Percentiles rank a stretch among this genome's conserved stretches.
phyloP scores from a whole-genome alignment of 2,329 filamentous ascomycete species.

The Xylaria sp. region DNA sequence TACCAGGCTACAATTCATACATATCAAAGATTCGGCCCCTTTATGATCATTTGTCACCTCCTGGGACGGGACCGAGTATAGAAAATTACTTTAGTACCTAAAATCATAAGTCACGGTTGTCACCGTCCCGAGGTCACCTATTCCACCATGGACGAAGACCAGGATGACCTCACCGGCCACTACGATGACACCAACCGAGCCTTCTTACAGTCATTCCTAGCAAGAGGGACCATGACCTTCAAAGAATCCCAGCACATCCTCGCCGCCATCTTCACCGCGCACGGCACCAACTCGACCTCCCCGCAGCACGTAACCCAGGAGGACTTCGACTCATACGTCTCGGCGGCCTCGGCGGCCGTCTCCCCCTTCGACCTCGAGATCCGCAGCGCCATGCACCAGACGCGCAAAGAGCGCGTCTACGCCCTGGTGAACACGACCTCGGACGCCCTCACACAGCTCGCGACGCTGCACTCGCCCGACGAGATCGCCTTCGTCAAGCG shows the following conservation, averaged over 20 bases:
- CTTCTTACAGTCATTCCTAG: conserved; percentile 89
- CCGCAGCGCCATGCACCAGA: conserved; percentile 77
- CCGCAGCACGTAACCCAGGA: conserved; percentile 74
- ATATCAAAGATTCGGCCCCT: too few relatives aligned
- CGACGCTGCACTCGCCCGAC: conserved; percentile 81
- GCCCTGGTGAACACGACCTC: conserved; percentile 89
- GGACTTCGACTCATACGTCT: conserved; percentile 75
- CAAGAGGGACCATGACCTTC: conserved; percentile 80
- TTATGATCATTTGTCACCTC: background rate
- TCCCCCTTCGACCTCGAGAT: conserved; percentile 90
- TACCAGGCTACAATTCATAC: background rate
- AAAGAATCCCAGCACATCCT: conserved; percentile 78
- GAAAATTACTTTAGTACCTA: too few relatives aligned
- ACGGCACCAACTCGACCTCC: conserved; percentile 51
- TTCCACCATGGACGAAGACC: conserved; percentile 46
- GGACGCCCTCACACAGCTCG: conserved; percentile 86
- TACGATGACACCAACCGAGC: conserved; percentile 79
- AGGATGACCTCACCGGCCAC: conserved; percentile 49
- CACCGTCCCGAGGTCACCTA: background rate
- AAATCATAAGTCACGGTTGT: background rate
- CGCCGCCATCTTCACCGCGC: conserved; percentile 76
- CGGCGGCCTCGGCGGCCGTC: conserved; percentile 75
- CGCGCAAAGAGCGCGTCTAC: conserved; percentile 73
- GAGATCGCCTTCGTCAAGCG: conserved; percentile 92
- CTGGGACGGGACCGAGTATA: background rate